phyloP scores from a whole-genome alignment of 31 red algal species.

The Odonthalia washingtoniensis region DNA sequence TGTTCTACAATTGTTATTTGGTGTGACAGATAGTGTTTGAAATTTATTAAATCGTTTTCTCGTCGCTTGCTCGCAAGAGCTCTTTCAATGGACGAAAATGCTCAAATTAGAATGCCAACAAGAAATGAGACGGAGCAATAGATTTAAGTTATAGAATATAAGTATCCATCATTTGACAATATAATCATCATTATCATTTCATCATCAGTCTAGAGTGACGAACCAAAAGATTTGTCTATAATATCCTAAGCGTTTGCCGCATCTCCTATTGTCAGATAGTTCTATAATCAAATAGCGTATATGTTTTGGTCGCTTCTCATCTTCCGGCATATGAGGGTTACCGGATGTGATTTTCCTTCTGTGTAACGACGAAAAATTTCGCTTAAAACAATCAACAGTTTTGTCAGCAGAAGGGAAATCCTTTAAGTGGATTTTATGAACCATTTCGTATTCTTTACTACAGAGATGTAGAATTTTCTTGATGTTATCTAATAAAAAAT shows the following conservation, averaged over 20 bases:
- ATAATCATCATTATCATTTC: not conserved
- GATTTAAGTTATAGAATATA: conserved; percentile 4
- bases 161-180: too few relatives aligned
- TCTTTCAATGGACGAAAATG: not conserved
- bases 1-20: conserved; percentile 25
- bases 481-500: too few relatives aligned
- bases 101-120: conserved; percentile 16
- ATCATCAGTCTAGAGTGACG: not conserved
- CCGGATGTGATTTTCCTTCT: not conserved
- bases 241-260: not conserved
- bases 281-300: not conserved
- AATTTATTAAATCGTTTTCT: conserved; percentile 25
- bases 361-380: too few relatives aligned
- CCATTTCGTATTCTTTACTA: too few relatives aligned
- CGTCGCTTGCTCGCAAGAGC: conserved; percentile 20
- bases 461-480: too few relatives aligned
- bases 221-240: not conserved
- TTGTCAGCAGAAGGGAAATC: too few relatives aligned
- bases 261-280: not conserved
- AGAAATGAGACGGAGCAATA: not conserved
- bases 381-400: too few relatives aligned
- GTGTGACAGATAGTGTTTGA: conserved; percentile 29
- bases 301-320: not conserved
- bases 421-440: too few relatives aligned
- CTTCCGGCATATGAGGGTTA: not conserved